Conservation (phyloP, 2,329 filamentous ascomycete species). For the Verticillium nonalfalfae region DNA sequence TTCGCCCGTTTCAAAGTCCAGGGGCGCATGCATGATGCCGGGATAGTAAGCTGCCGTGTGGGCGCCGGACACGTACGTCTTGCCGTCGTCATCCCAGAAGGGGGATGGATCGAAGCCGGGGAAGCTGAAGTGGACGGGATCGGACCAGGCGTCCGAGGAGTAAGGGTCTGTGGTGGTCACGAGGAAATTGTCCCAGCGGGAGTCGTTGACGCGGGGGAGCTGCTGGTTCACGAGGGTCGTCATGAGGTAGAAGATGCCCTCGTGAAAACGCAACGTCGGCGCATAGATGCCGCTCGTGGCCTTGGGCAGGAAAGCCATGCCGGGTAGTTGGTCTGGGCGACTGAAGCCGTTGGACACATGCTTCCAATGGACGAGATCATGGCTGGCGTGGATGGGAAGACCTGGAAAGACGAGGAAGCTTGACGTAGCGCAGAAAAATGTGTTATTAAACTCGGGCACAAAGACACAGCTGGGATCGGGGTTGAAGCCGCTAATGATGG, state of each 20-base stretch:
- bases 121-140: conserved; percentile 21
- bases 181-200: conserved; percentile 25
- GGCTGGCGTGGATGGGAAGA: conserved; percentile 45
- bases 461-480: conserved; percentile 39
- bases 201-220: conserved; percentile 8
- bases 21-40: conserved; percentile 19
- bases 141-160: conserved; percentile 30
- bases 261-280: conserved; percentile 33
- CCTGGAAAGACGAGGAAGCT: conserved; percentile 47
- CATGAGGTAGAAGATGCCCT: conserved; percentile 35
- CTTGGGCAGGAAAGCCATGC: conserved; percentile 10
- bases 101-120: conserved; percentile 34
- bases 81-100: conserved; percentile 47
- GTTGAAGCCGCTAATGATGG: conserved; percentile 41
- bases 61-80: conserved; percentile 27
- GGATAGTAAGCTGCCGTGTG: conserved; percentile 2
- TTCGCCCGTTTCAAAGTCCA: conserved; percentile 27
- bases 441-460: conserved; percentile 29
- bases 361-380: conserved; percentile 43
- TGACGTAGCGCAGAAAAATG: conserved; percentile 44
- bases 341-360: conserved; percentile 32
- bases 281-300: conserved; percentile 36
- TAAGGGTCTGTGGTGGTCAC: conserved; percentile 33
- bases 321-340: conserved; percentile 32
- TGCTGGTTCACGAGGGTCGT: conserved; percentile 19